Evolutionary conservation across 495 filamentous ascomycete species (phyloP).

Genomic region (Aspergillus heteromorphus): DNA sequence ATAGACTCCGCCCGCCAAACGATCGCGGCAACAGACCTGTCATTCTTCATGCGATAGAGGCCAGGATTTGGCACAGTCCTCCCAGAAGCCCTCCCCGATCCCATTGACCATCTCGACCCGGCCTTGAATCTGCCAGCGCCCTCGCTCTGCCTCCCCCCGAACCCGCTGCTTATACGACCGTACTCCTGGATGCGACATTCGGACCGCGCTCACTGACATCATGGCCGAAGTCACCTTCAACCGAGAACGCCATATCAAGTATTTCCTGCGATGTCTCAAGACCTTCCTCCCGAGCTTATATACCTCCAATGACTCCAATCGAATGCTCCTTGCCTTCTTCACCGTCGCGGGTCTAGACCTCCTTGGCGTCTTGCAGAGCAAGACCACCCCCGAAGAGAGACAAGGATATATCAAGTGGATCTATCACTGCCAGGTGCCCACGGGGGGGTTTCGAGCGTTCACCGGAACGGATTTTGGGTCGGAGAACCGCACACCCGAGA

Average conservation of each 20-base stretch:
- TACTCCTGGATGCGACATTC: neutral
- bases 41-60: neutral
- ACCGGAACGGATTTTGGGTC: slow-evolving; percentile 58
- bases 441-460: slow-evolving; percentile 76
- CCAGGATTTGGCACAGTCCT: neutral
- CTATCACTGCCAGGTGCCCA: slow-evolving; percentile 66
- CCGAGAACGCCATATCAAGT: slow-evolving; percentile 72
- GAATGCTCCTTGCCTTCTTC: slow-evolving; percentile 85
- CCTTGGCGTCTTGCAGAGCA: slow-evolving; percentile 54
- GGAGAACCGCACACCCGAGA: slow-evolving; percentile 38
- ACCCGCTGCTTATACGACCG: neutral
- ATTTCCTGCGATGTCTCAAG: slow-evolving; percentile 86
- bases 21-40: neutral
- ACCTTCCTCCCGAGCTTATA: slow-evolving; percentile 76
- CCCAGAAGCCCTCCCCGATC: neutral
- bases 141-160: neutral
- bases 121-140: neutral
- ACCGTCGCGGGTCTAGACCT: slow-evolving; percentile 79
- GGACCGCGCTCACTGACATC: slow-evolving; percentile 1
- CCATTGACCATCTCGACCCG: neutral
- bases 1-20: slow-evolving; percentile 5
- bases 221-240: slow-evolving; percentile 51
- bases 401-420: slow-evolving; percentile 62
- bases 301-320: slow-evolving; percentile 80
- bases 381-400: slow-evolving; percentile 54